A percentile compares a stretch with the other conserved stretches of the same genome.
phyloP scores from a whole-genome alignment of 2,329 filamentous ascomycete genomes.

The Blastomyces parvus region DNA sequence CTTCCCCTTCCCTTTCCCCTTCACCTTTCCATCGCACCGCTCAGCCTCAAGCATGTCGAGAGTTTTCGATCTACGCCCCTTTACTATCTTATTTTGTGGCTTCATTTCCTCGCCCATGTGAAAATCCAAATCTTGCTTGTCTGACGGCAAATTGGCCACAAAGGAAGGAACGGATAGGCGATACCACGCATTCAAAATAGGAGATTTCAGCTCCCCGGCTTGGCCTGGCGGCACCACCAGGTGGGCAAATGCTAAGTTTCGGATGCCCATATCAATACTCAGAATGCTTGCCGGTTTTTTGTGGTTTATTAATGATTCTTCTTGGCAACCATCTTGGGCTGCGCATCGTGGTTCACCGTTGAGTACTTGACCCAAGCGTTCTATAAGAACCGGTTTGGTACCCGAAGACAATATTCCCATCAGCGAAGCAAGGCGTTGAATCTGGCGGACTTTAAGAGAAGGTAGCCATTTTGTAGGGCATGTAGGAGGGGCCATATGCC shows the following conservation, averaged over 20 bases:
- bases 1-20: conserved; percentile 16
- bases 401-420: conserved; percentile 53
- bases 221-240: conserved; percentile 32
- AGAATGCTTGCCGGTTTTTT: conserved; percentile 44
- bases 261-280: conserved; percentile 77
- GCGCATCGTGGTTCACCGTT: background rate
- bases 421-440: conserved; percentile 51
- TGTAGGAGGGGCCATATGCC: conserved; percentile 5
- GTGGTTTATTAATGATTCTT: background rate
- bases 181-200: conserved; percentile 35
- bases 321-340: conserved; percentile 25
- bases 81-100: background rate
- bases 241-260: conserved; percentile 67
- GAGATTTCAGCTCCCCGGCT: conserved; percentile 12
- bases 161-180: conserved; percentile 29
- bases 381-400: conserved; percentile 47
- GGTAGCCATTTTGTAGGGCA: conserved; percentile 25
- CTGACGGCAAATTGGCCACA: conserved; percentile 3
- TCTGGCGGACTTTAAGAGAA: conserved; percentile 42
- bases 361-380: conserved; percentile 37
- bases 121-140: background rate
- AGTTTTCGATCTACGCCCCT: background rate
- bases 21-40: background rate
- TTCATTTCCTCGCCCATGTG: conserved; percentile 7
- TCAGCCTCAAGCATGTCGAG: background rate